Percentiles rank a stretch among this genome's conserved stretches.
phyloP scores from a whole-genome alignment of 2,329 filamentous ascomycete genomes.

The Fusarium sp. region DNA sequence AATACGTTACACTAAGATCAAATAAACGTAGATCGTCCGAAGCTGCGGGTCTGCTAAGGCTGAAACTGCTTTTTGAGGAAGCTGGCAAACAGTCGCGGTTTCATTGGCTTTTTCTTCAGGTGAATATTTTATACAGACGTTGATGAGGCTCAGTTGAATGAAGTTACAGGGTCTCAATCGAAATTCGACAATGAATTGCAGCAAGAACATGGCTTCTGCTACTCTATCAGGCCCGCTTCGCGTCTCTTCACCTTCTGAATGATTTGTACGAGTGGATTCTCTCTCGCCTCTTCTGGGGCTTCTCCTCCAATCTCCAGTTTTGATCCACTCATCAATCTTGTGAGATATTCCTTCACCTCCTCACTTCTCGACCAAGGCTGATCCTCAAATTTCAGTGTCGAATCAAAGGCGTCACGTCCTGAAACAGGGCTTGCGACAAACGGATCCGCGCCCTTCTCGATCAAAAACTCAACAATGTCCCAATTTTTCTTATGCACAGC shows the following conservation, averaged over 20 bases:
- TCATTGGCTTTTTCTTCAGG: fast-evolving
- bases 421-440: background rate
- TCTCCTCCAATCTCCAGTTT: background rate
- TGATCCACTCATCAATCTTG: background rate
- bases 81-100: background rate
- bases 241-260: background rate
- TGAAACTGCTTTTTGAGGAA: background rate
- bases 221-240: too few relatives aligned
- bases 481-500: background rate
- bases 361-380: background rate
- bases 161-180: too few relatives aligned
- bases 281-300: background rate
- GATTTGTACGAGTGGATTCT: background rate
- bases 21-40: background rate
- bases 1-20: conserved; percentile 1
- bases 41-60: background rate
- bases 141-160: too few relatives aligned
- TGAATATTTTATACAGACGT: too few relatives aligned
- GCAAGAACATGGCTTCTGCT: too few relatives aligned
- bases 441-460: background rate
- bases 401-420: fast-evolving
- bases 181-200: too few relatives aligned
- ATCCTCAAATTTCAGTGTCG: background rate
- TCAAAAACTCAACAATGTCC: background rate
- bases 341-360: background rate